A percentile compares a stretch with the other conserved stretches of the same genome.
Conservation (phyloP, 2,329 filamentous ascomycete genomes). For the Colletotrichum gigasporum region DNA sequence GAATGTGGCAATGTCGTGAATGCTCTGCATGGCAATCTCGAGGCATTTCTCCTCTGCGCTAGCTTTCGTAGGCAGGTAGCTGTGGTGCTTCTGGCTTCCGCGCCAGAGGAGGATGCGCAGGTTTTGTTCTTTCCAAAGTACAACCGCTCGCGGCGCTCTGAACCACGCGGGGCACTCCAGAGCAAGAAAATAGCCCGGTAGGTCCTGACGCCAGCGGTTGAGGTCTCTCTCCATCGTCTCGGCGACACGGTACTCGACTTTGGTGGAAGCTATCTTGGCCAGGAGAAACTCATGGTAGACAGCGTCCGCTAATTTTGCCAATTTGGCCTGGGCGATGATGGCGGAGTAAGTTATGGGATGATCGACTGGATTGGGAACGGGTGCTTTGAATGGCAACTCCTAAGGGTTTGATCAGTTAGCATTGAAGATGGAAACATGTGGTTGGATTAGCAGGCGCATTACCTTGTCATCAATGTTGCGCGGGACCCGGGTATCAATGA, state of each 20-base stretch:
- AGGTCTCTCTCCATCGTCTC: slow-evolving; percentile 49
- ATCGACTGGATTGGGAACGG: slow-evolving; percentile 36
- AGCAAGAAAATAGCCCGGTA: slow-evolving; percentile 45
- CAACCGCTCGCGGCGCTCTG: slow-evolving; percentile 45
- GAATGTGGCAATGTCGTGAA: slow-evolving; percentile 46
- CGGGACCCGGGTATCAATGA: slow-evolving; percentile 52
- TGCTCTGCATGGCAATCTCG: slow-evolving; percentile 46
- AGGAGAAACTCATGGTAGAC: slow-evolving; percentile 53
- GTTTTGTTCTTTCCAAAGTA: slow-evolving; percentile 53
- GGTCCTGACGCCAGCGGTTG: slow-evolving; percentile 41
- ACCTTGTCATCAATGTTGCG: slow-evolving; percentile 55
- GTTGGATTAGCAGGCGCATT: slow-evolving; percentile 1
- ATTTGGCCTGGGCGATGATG: slow-evolving; percentile 51
- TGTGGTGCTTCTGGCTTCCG: slow-evolving; percentile 45
- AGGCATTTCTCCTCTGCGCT: slow-evolving; percentile 46
- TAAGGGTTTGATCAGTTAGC: neutral
- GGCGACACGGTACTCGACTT: slow-evolving; percentile 48
- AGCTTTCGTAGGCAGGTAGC: slow-evolving; percentile 37
- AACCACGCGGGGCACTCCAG: slow-evolving; percentile 44
- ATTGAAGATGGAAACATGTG: neutral
- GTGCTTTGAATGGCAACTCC: slow-evolving; percentile 21
- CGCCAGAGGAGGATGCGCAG: slow-evolving; percentile 53
- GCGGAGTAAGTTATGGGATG: slow-evolving; percentile 50
- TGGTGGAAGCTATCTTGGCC: slow-evolving; percentile 43
- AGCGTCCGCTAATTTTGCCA: slow-evolving; percentile 49